phyloP scores from a whole-genome alignment of 2,329 filamentous ascomycete genomes.

The Penicillium sp. region DNA sequence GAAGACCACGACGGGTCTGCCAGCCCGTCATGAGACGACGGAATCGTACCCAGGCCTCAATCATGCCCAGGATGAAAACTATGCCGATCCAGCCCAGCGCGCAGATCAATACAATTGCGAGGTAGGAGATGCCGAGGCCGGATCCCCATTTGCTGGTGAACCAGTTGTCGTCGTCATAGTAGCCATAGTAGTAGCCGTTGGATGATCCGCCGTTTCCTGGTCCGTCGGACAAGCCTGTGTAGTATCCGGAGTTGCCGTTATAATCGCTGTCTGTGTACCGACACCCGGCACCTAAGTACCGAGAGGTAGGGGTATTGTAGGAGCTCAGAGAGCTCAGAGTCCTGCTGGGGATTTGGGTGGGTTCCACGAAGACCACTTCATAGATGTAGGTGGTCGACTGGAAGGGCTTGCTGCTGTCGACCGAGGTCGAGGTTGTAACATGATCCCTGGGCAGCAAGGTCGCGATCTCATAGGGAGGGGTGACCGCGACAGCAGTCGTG shows the following conservation, averaged over 20 bases:
- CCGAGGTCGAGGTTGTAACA: conserved; percentile 19
- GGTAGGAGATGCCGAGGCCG: conserved; percentile 20
- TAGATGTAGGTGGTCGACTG: conserved; percentile 26
- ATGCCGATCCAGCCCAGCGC: conserved; percentile 29
- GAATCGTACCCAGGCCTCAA: conserved; percentile 33
- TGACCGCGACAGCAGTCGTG: conserved; percentile 21
- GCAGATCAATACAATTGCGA: conserved; percentile 26
- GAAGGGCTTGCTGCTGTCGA: conserved; percentile 24
- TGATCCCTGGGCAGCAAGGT: conserved; percentile 22
- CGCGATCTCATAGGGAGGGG: conserved; percentile 16
- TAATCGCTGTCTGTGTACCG: conserved; percentile 3
- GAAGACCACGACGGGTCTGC: conserved; percentile 33
- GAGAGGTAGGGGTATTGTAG: conserved; percentile 11
- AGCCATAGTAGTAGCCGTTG: not conserved
- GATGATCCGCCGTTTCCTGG: not conserved
- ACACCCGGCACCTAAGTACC: conserved; percentile 17
- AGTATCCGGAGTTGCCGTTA: not conserved
- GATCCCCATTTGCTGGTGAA: conserved; percentile 19
- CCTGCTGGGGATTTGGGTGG: conserved; percentile 27
- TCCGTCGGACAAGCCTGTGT: not conserved
- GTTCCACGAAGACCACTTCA: conserved; percentile 26
- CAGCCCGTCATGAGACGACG: conserved; percentile 34
- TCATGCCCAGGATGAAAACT: conserved; percentile 26
- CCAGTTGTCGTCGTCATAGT: conserved; percentile 19
- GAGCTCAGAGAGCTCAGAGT: conserved; percentile 22